Evolutionary conservation across 1,139 yeast species (phyloP).

Genomic region (Geotrichum cucujoidarum): DNA sequence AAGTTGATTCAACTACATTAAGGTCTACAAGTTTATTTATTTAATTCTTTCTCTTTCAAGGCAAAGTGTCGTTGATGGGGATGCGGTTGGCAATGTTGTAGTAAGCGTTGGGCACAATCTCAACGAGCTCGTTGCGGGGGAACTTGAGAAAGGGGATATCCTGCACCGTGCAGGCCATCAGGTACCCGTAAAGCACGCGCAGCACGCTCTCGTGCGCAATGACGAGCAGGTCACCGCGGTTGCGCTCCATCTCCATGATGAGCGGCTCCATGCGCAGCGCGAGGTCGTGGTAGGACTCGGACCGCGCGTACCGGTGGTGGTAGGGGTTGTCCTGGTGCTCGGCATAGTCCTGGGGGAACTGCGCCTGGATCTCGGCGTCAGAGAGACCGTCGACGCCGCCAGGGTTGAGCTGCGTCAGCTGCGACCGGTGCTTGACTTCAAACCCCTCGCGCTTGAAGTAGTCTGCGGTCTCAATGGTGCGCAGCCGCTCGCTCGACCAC

Average conservation of each 20-base stretch:
- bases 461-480: constrained; percentile 77
- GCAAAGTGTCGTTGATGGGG: constrained; percentile 35
- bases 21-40: too few relatives aligned
- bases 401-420: constrained; percentile 81
- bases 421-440: constrained; percentile 58
- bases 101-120: constrained; percentile 83
- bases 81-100: constrained; percentile 64
- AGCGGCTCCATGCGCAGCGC: constrained; percentile 93
- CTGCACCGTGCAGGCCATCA: constrained; percentile 84
- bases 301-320: constrained; percentile 85
- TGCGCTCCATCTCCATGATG: constrained; percentile 86
- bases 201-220: constrained; percentile 92
- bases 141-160: constrained; percentile 79
- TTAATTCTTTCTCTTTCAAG: constrained; percentile 17
- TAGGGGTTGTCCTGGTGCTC: constrained; percentile 74
- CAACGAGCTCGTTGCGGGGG: constrained; percentile 77
- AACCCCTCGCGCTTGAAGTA: constrained; percentile 29
- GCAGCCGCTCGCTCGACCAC: constrained; percentile 87
- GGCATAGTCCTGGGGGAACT: constrained; percentile 65
- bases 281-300: constrained; percentile 92
- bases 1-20: too few relatives aligned
- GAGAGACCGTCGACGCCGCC: constrained; percentile 76
- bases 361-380: constrained; percentile 51
- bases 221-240: constrained; percentile 79
- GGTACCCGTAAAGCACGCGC: constrained; percentile 83